Evolutionary conservation across 768 basidiomycete genomes (phyloP), one percentile per base, ranked within the genome.

Genomic region (Exidia glandulosa): DNA sequence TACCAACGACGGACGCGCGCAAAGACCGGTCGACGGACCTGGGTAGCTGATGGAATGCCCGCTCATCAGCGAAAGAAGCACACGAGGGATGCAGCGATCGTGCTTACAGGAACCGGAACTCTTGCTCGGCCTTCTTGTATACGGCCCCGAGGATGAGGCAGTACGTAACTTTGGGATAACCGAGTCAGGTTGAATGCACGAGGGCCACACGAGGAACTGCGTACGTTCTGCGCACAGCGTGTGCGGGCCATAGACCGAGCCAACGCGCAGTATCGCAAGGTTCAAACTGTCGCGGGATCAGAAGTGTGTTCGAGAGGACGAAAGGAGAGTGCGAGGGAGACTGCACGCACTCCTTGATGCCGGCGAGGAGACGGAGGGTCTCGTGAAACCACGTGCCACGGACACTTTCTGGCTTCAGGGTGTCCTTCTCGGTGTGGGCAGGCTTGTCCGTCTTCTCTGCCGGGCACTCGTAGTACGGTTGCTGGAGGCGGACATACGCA

Each of bases 381-480:
- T 93, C 91, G 64, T 94, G 91, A 88, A 90, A 93, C 91, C 91
- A 94, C 19, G 76, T 82, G 19, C 91, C 90, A 61, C 84, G 72
- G 5, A 82, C 79, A 50, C 84, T 85, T 23, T 75, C 72, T 12
- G 91, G 90, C 67, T 87, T 87, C 55, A 84, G 72, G 60, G 86
- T 84, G 52, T 88, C 85, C 68, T 84, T 86, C 75, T 92, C 91
- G 58, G 82, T 76, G 62, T 84, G 79, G 19, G 75, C 63, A 10
- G 27, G 27, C 30, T 54, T 54, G 50, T 54, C 50, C 41, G 79
- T 79, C 70, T 88, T 90, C 62, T 81, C 81, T 9, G 61, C 56
- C 7, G 82, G 75, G 25, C 83, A 84, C 66, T 89, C 83, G 69
- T 92, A 92, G 69, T 85, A 89, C 30, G 89, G 87, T 29, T 83